Conservation (phyloP, 352 stramenopile species). For the Globisporangium megalacanthum region DNA sequence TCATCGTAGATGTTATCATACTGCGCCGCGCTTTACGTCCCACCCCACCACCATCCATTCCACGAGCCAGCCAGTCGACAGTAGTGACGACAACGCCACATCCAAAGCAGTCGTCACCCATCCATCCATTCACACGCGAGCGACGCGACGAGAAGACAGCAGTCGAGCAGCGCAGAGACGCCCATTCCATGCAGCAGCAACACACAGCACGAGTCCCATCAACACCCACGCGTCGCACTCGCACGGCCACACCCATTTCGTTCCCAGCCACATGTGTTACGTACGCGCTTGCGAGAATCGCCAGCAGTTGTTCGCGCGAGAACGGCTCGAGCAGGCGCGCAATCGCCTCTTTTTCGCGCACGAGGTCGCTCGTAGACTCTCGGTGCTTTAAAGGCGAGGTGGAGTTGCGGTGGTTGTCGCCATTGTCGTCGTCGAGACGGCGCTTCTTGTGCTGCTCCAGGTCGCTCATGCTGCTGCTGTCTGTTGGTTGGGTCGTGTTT, state of each 20-base stretch:
- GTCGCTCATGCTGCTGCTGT: slow-evolving; percentile 22
- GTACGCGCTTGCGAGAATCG: slow-evolving; percentile 69
- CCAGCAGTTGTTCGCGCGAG: slow-evolving; percentile 51
- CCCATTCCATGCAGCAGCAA: slow-evolving; percentile 4
- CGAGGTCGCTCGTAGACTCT: slow-evolving; percentile 8
- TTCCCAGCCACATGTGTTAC: slow-evolving; percentile 11
- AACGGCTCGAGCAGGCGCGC: slow-evolving; percentile 50
- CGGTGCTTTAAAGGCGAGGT: no score
- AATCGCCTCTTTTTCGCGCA: slow-evolving; percentile 21
- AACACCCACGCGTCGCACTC: slow-evolving; percentile 3
- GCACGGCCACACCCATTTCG: slow-evolving; percentile 4
- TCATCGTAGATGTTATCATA: slow-evolving; percentile 51
- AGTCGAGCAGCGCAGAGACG: background rate
- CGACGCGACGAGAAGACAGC: background rate
- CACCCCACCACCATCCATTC: background rate
- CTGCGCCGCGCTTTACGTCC: slow-evolving; percentile 39
- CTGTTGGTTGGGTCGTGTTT: background rate
- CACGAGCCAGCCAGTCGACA: background rate
- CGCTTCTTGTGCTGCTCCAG: slow-evolving; percentile 32
- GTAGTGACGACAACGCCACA: background rate
- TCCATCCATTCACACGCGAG: background rate
- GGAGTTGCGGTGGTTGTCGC: slow-evolving; percentile 1
- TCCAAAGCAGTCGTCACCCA: background rate
- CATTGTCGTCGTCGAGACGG: slow-evolving; percentile 20
- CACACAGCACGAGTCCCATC: slow-evolving; percentile 1